Evolutionary conservation across 2,329 filamentous ascomycete genomes (phyloP).

Genomic region (Cryphonectria parasitica): DNA sequence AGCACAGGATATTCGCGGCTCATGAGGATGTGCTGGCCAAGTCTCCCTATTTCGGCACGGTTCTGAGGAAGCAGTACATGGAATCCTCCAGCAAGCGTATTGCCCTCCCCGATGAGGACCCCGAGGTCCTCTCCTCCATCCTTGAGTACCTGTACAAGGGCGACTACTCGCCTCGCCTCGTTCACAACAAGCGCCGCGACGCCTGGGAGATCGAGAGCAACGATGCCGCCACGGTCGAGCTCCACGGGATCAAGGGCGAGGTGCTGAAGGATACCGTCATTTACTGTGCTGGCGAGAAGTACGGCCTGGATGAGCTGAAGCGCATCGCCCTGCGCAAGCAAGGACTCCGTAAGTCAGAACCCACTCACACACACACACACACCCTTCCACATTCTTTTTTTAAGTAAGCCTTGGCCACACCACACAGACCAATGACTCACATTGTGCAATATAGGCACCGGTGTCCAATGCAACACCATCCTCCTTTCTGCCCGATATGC

Average conservation of each 20-base stretch:
- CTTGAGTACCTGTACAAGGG: constrained; percentile 94
- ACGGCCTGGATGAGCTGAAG: constrained; percentile 82
- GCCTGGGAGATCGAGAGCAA: constrained; percentile 76
- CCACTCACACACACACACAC: background rate
- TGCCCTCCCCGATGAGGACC: constrained; percentile 81
- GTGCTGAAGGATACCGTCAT: constrained; percentile 88
- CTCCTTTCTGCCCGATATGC: constrained; percentile 83
- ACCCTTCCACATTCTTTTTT: no score
- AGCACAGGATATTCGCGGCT: constrained; percentile 86
- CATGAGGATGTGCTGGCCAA: constrained; percentile 82
- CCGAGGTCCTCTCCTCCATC: constrained; percentile 87
- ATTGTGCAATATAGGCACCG: constrained; percentile 57
- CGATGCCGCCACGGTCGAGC: constrained; percentile 70
- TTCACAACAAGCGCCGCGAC: constrained; percentile 80
- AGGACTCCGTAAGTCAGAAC: constrained; percentile 66
- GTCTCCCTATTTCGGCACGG: constrained; percentile 77
- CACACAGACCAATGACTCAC: constrained; percentile 24
- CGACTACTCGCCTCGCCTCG: constrained; percentile 83
- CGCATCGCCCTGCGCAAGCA: constrained; percentile 85
- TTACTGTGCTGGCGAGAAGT: constrained; percentile 86
- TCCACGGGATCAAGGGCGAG: constrained; percentile 65
- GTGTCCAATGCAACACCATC: constrained; percentile 83
- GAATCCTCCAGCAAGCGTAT: constrained; percentile 69
- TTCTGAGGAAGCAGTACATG: constrained; percentile 67
- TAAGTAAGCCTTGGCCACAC: constrained; percentile 6